Evolutionary conservation across 208 protist species (phyloP).

Genomic region (Acanthamoeba castellanii): DNA sequence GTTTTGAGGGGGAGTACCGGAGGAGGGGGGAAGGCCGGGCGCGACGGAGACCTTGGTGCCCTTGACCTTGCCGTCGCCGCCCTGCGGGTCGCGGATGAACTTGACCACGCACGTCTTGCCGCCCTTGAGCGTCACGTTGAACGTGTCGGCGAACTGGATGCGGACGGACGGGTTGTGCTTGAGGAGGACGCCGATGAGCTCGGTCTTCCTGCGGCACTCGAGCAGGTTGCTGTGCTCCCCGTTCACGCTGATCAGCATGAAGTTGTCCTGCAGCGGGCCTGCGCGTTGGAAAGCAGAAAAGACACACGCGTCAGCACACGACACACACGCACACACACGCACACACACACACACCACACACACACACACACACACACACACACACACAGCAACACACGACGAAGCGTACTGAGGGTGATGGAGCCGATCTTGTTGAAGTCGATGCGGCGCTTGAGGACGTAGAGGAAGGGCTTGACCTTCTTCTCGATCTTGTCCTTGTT

Average conservation of each 20-base stretch:
- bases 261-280: slow-evolving; percentile 68
- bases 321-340: no score
- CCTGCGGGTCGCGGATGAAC: slow-evolving; percentile 22
- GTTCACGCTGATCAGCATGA: slow-evolving; percentile 49
- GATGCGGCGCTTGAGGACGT: slow-evolving; percentile 69
- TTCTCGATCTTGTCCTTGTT: slow-evolving; percentile 60
- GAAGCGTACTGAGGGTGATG: slow-evolving; percentile 59
- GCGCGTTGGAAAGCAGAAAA: not conserved
- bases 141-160: slow-evolving; percentile 52
- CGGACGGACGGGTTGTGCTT: slow-evolving; percentile 49
- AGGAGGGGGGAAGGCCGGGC: slow-evolving; percentile 30
- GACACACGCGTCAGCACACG: no score
- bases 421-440: slow-evolving; percentile 51
- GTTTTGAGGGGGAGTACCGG: not conserved
- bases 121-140: slow-evolving; percentile 48
- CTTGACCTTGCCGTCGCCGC: slow-evolving; percentile 52
- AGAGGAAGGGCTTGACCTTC: slow-evolving; percentile 56
- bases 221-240: slow-evolving; percentile 57
- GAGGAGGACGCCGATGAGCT: slow-evolving; percentile 65
- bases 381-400: not conserved
- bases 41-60: slow-evolving; percentile 57
- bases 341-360: no score
- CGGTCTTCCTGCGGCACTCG: slow-evolving; percentile 59
- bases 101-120: slow-evolving; percentile 58
- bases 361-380: no score